Evolutionary conservation across 306 rosid species (phyloP).

Genomic region (Castanospermum australe): DNA sequence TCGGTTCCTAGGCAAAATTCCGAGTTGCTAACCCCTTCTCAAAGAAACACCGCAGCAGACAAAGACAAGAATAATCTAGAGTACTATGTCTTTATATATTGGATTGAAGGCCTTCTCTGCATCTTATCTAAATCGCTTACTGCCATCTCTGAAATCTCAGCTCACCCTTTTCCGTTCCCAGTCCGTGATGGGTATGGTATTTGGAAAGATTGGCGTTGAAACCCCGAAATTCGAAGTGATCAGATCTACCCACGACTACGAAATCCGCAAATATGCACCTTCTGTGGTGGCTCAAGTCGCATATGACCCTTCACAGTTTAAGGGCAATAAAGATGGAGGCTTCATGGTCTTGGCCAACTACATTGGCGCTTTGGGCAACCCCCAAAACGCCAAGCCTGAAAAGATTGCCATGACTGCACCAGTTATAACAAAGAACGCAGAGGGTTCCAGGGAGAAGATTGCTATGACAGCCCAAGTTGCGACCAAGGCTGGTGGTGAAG

Average conservation of each 20-base stretch:
- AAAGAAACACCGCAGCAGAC: constrained; percentile 9
- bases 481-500: constrained; percentile 39
- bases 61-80: constrained; percentile 9
- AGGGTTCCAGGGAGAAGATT: constrained; percentile 42
- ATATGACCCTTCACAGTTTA: constrained; percentile 70
- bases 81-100: not conserved
- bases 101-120: not conserved
- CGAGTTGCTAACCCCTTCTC: constrained; percentile 24
- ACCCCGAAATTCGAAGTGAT: constrained; percentile 58
- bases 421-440: constrained; percentile 54
- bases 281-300: constrained; percentile 73
- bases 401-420: constrained; percentile 88
- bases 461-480: constrained; percentile 85
- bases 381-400: constrained; percentile 74
- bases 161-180: not conserved
- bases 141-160: not conserved
- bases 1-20: not conserved
- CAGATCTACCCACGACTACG: constrained; percentile 55
- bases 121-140: not conserved
- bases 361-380: constrained; percentile 76
- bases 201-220: constrained; percentile 70
- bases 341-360: constrained; percentile 68
- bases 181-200: constrained; percentile 69
- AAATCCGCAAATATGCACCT: constrained; percentile 66
- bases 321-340: constrained; percentile 84